These are phyloP conservation scores for Aspergillus bombycis DNA, from an alignment of 2,329 filamentous ascomycete genomes.

Conservation along the genomic window DNA sequence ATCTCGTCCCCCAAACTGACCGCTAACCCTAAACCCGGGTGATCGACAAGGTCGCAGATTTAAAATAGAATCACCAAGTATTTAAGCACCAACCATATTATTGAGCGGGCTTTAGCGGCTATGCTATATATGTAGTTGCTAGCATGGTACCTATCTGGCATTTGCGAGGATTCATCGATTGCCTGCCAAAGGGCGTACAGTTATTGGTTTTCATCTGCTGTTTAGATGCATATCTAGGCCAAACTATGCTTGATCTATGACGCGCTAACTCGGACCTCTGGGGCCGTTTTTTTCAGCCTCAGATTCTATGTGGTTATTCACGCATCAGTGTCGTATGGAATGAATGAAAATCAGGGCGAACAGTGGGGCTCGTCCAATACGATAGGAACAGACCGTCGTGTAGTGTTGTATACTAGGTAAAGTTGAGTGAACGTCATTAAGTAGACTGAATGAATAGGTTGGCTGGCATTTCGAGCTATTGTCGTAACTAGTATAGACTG, in stretches of 20 bases:
- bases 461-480: neutral
- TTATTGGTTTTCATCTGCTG: neutral
- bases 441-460: too few species aligned
- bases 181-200: neutral
- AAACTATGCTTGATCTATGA: neutral
- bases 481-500: neutral
- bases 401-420: neutral
- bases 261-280: neutral
- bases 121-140: neutral
- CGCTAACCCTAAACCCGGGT: neutral
- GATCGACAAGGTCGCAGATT: neutral
- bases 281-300: conserved; percentile 2
- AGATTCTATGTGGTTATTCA: neutral
- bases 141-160: neutral
- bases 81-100: neutral
- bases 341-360: neutral
- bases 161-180: neutral
- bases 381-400: neutral
- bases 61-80: conserved; percentile 1
- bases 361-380: conserved; percentile 1
- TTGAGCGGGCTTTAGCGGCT: neutral
- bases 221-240: neutral
- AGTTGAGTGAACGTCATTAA: neutral
- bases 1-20: neutral
- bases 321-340: neutral